Conservation (phyloP, 2,329 filamentous ascomycete genomes). For the Didymella pomorum region DNA sequence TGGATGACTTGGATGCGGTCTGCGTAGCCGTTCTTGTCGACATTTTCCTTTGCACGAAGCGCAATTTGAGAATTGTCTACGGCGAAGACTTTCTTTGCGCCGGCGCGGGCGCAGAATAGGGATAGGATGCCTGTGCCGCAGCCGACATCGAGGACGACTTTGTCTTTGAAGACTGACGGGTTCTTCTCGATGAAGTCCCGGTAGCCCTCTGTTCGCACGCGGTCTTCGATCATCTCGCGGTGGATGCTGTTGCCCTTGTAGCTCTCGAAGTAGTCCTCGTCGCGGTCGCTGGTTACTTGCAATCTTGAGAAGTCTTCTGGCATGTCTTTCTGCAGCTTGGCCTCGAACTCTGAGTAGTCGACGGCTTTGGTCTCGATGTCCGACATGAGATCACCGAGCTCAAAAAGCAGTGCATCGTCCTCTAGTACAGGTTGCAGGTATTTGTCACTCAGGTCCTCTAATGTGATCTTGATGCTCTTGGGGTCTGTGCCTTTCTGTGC, state of each 20-base stretch:
- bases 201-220: conserved; percentile 87
- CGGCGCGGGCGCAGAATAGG: conserved; percentile 93
- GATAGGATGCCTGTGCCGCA: conserved; percentile 84
- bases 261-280: conserved; percentile 69
- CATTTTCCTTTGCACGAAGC: conserved; percentile 82
- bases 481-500: conserved; percentile 49
- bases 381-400: conserved; percentile 75
- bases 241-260: conserved; percentile 79
- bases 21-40: conserved; percentile 80
- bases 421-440: conserved; percentile 85
- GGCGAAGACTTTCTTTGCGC: conserved; percentile 84
- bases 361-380: conserved; percentile 37
- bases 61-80: conserved; percentile 95
- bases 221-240: conserved; percentile 94
- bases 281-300: conserved; percentile 55
- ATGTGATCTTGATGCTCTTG: conserved; percentile 63
- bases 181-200: conserved; percentile 94
- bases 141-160: conserved; percentile 88
- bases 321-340: conserved; percentile 53
- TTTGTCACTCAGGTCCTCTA: conserved; percentile 73
- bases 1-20: conserved; percentile 79
- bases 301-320: conserved; percentile 42
- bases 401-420: conserved; percentile 88
- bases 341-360: conserved; percentile 48
- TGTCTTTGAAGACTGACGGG: conserved; percentile 84